Conservation (phyloP, 2,329 filamentous ascomycete species). For the Pestalotiopsis sp. region DNA sequence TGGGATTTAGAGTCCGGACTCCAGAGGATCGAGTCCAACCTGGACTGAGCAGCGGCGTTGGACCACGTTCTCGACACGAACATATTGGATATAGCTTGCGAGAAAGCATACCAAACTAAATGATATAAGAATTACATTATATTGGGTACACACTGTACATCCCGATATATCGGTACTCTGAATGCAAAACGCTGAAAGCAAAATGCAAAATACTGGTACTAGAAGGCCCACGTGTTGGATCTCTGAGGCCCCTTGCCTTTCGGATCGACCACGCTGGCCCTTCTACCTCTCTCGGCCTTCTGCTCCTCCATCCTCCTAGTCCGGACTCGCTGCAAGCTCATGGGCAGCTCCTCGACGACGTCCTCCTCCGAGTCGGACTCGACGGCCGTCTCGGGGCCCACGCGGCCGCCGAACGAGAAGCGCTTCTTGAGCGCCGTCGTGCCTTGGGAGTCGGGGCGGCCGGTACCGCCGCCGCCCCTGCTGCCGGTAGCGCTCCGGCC, state of each 20-base stretch:
- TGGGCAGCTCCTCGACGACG: slow-evolving; percentile 42
- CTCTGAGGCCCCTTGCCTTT: slow-evolving; percentile 26
- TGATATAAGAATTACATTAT: too few species aligned
- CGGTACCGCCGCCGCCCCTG: too few species aligned
- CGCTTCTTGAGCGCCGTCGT: slow-evolving; percentile 15
- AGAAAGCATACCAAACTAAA: too few species aligned
- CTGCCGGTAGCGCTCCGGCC: slow-evolving; percentile 10
- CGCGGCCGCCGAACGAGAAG: slow-evolving; percentile 16
- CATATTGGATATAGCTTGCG: too few species aligned
- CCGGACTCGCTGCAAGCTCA: slow-evolving; percentile 50
- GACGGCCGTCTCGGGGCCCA: slow-evolving; percentile 23
- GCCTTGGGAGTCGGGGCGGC: slow-evolving; percentile 11
- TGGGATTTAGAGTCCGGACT: too few species aligned
- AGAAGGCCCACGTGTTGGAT: slow-evolving; percentile 23
- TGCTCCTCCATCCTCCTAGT: slow-evolving; percentile 38
- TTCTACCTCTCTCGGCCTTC: slow-evolving; percentile 21
- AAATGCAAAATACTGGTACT: background rate
- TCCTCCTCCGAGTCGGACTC: slow-evolving; percentile 27
- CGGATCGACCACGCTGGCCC: slow-evolving; percentile 21
- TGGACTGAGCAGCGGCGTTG: too few species aligned
- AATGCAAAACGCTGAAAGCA: too few species aligned
- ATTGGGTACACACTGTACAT: too few species aligned
- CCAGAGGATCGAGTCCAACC: too few species aligned
- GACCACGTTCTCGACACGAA: too few species aligned
- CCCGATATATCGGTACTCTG: too few species aligned